Evolutionary conservation across 805 yeast species (phyloP), one percentile per base, ranked within the genome.

Genomic region (Candida oleophila): DNA sequence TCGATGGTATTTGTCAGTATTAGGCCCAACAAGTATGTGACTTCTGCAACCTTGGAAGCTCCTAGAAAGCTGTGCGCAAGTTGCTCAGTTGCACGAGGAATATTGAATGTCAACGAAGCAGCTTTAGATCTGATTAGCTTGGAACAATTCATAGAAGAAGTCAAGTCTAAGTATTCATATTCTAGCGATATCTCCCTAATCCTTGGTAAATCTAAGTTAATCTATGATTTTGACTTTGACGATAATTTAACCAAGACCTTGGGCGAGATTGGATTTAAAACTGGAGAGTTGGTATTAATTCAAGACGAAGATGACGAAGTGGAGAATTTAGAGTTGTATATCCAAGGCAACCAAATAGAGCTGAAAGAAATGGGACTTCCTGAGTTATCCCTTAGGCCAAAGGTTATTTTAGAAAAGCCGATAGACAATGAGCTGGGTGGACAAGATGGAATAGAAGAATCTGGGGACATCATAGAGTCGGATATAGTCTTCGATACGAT

Each of bases 191-290:
- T 85, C 34, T 75, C 89, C 2, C 59, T 87, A 4, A 76, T 85
- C 18, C 69, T 83, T 21, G 85, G 84, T 3, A 66, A 71, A 34
- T 77, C 80, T 32, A 76, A 78, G 53, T 72, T 94, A 49, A 61
- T 94, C 7, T 89, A 88, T 55, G 99, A 94, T 65, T 75, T 75
- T 47, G 99, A 92, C 58, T 90, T 88, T 62, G 96, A 89, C 42
- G 98, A 91, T 57, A 84, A 92, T 57, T 55, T 73, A 11, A 69
- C 67, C 0, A 71, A 68, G 30, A 61, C 73, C 0, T 65, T 94
- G 15, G 79, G 77, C 1, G 47, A 70, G 9, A 62, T 85, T 14
- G 85, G 86, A 8, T 68, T 90, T 22, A 55, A 52, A 4, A 66
- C 71, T 42, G 94, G 92, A n/a, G 76, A 82, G 18, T 71, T 84